Percentiles rank a stretch among this genome's conserved stretches.
Conservation (phyloP, 2,329 filamentous ascomycete species). For the Cercospora janseana region DNA sequence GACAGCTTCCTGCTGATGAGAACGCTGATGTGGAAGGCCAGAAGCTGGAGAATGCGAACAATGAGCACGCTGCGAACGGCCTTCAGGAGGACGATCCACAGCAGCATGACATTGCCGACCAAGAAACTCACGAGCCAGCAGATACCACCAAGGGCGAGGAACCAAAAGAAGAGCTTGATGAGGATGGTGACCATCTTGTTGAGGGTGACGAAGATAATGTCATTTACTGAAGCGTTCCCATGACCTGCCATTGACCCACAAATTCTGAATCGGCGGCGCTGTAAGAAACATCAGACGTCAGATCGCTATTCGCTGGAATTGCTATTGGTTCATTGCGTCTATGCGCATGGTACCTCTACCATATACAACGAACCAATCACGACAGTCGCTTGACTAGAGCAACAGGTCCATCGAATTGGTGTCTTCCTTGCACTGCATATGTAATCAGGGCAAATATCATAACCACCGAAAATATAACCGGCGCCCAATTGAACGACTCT, state of each 20-base stretch:
- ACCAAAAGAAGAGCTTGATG: conserved; percentile 49
- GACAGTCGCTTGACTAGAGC: conserved; percentile 22
- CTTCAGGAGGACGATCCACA: too few relatives aligned
- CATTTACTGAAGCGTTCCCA: conserved; percentile 64
- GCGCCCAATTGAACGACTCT: conserved; percentile 25
- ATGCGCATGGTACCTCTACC: neutral
- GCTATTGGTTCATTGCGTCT: too few relatives aligned
- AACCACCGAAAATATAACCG: conserved; percentile 21
- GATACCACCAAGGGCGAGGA: conserved; percentile 1
- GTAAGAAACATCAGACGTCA: too few relatives aligned
- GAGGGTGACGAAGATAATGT: conserved; percentile 87
- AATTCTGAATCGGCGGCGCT: neutral
- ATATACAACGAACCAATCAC: neutral
- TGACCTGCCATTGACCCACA: neutral
- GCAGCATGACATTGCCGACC: too few relatives aligned
- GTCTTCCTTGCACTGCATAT: conserved; percentile 22
- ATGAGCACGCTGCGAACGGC: too few relatives aligned
- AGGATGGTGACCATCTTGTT: conserved; percentile 73
- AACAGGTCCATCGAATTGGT: conserved; percentile 24
- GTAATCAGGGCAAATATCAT: conserved; percentile 25
- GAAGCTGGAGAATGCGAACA: too few relatives aligned
- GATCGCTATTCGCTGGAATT: too few relatives aligned
- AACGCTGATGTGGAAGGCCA: too few relatives aligned
- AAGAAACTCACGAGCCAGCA: conserved; percentile 17
- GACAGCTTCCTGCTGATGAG: too few relatives aligned